A percentile compares a stretch with the other conserved stretches of the same genome.
Conservation (phyloP, 225 moss, liverwort and hornwort genomes). For the Pseudoscleropodium purum region DNA sequence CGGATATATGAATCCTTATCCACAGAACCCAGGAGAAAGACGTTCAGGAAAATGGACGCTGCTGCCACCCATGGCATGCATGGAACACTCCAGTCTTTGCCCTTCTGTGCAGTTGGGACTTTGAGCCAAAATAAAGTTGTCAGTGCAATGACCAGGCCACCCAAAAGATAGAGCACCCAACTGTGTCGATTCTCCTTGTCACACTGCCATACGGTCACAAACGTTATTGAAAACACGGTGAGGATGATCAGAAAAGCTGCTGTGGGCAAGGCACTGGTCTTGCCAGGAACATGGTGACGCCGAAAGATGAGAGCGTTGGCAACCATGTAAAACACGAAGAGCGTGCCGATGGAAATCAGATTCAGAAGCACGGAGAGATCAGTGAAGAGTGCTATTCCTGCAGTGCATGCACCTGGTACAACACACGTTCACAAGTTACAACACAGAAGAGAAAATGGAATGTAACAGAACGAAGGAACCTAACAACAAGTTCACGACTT, state of each 20-base stretch:
- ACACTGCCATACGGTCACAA: conserved; percentile 56
- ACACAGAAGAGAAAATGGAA: not conserved
- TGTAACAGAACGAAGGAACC: not conserved
- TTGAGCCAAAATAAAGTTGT: conserved; percentile 39
- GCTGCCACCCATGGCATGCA: conserved; percentile 68
- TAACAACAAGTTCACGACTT: not conserved
- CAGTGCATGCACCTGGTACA: conserved; percentile 59
- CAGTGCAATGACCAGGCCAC: conserved; percentile 16
- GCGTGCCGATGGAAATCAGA: conserved; percentile 88
- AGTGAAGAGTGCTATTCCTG: conserved; percentile 61
- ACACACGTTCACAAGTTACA: not conserved
- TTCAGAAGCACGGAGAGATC: conserved; percentile 75
- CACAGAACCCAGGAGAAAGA: conserved; percentile 76
- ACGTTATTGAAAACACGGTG: conserved; percentile 37
- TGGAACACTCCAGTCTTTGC: conserved; percentile 65
- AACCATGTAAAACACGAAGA: conserved; percentile 98
- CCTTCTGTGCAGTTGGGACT: conserved; percentile 49
- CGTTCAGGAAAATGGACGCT: conserved; percentile 74
- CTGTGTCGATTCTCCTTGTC: conserved; percentile 13
- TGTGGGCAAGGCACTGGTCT: conserved; percentile 43
- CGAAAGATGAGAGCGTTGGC: conserved; percentile 80
- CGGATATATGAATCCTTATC: conserved; percentile 56
- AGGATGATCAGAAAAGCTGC: conserved; percentile 44
- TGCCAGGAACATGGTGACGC: conserved; percentile 57
- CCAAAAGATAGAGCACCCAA: conserved; percentile 28